Percentiles rank a stretch among this genome's conserved stretches.
Evolutionary conservation across 768 basidiomycete species (phyloP).

Genomic region (Tricholoma flavovirens): DNA sequence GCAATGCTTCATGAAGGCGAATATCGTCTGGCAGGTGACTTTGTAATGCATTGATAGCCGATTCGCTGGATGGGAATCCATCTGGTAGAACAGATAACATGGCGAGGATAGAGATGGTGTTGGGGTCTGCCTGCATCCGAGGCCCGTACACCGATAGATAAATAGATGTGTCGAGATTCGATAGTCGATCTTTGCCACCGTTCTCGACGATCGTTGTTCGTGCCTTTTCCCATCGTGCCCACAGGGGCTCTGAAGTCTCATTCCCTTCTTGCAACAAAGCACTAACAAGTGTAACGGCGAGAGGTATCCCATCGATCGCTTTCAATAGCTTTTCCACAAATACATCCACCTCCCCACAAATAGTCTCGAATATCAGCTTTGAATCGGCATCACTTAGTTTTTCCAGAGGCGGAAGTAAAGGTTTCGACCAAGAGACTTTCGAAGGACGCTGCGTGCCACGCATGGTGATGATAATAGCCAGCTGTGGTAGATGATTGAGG

Average conservation of each 20-base stretch:
- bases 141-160: constrained; percentile 12
- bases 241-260: constrained; percentile 15
- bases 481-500: too few species aligned
- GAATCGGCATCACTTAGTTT: too few species aligned
- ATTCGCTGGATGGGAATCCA: not conserved
- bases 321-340: not conserved
- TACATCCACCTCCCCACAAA: not conserved
- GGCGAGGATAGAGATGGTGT: constrained; percentile 14
- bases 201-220: constrained; percentile 14
- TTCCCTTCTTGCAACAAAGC: constrained; percentile 16
- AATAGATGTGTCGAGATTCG: constrained; percentile 18
- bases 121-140: constrained; percentile 12
- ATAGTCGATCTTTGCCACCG: constrained; percentile 14
- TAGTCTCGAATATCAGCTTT: not conserved
- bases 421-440: too few species aligned
- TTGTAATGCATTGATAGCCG: not conserved
- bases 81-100: constrained; percentile 18
- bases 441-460: too few species aligned
- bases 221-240: constrained; percentile 14
- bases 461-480: too few species aligned
- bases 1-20: not conserved
- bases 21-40: not conserved
- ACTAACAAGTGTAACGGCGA: constrained; percentile 9
- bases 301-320: not conserved
- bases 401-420: too few species aligned